Evolutionary conservation across 148 eudicot genomes (phyloP), one percentile per base, ranked within the genome.

Genomic region (Chenopodium formosanum): DNA sequence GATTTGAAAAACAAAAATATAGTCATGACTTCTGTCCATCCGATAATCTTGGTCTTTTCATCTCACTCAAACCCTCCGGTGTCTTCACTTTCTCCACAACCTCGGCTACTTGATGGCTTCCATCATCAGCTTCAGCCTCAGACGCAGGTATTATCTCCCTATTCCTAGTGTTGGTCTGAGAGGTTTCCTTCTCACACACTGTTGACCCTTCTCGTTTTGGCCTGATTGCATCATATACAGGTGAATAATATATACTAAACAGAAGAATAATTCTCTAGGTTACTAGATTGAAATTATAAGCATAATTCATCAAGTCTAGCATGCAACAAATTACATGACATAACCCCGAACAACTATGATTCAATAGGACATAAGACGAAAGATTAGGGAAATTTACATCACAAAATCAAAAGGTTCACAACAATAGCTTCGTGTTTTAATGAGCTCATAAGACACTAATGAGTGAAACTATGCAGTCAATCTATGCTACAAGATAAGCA

Each of bases 41-140:
- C 22, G 78, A 62, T 20, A 76, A 76, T 20, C 25, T 82, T 34
- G 70, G 67, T 31, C 69, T 79, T 76, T 85, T 82, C 4, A 80
- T 44, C 78, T 85, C 87, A 16, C 60, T 71, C 27, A 4, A 27
- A 63, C 19, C n/a, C 25, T 82, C 78, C 0, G 77, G 82, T 8
- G 20, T 68, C 50, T 76, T 73, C 19, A 77, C 77, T 50, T 67
- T 73, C 68, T 65, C 32, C 4, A 20, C 53, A 23, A 37, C 29
- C 37, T 8, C 17, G 10, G 65, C 65, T n/a, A 46, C 52, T 19
- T 67, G 63, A 60, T 69, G 65, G 56, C 27, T 69, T 27, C 52
- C 48, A 25, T 79, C 82, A 22, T 63, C 60, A 14, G 76, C 8
- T 80, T 80, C 48, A 29, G 67, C 22, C 29, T 66, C 86, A 53